Conservation (phyloP, 768 basidiomycete genomes). For the Russula vinacea region DNA sequence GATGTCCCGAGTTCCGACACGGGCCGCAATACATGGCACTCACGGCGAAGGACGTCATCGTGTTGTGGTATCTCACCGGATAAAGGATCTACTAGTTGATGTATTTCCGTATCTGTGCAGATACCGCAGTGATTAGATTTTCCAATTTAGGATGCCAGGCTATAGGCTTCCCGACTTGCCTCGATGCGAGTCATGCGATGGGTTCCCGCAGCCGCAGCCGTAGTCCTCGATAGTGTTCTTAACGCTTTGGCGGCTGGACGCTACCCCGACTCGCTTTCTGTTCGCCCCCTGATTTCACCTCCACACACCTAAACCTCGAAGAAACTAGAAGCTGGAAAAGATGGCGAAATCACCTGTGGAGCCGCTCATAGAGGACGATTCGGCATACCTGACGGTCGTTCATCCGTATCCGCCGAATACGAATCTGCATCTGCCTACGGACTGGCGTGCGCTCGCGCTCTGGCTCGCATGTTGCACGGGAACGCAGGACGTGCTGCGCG, state of each 20-base stretch:
- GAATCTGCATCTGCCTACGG: conserved; percentile 42
- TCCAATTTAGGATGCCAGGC: no score
- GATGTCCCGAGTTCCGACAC: no score
- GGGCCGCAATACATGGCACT: no score
- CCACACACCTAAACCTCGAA: not conserved
- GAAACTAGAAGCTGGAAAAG: not conserved
- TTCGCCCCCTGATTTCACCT: not conserved
- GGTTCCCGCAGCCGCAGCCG: no score
- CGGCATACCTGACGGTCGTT: conserved; percentile 44
- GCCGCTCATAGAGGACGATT: conserved; percentile 40
- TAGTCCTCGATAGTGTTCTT: no score
- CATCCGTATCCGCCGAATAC: conserved; percentile 44
- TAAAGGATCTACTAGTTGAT: no score
- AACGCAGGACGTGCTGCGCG: conserved; percentile 35
- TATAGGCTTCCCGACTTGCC: no score
- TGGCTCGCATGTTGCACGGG: conserved; percentile 47
- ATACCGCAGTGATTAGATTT: no score
- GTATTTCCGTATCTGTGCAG: no score
- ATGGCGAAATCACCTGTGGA: not conserved
- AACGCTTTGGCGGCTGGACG: not conserved
- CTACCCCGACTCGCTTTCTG: not conserved
- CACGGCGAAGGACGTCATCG: no score
- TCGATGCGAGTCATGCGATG: no score
- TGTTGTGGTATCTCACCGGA: no score
- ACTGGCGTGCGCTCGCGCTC: conserved; percentile 40